Conservation (phyloP, 1,139 yeast genomes). For the Hanseniaspora sp. region DNA sequence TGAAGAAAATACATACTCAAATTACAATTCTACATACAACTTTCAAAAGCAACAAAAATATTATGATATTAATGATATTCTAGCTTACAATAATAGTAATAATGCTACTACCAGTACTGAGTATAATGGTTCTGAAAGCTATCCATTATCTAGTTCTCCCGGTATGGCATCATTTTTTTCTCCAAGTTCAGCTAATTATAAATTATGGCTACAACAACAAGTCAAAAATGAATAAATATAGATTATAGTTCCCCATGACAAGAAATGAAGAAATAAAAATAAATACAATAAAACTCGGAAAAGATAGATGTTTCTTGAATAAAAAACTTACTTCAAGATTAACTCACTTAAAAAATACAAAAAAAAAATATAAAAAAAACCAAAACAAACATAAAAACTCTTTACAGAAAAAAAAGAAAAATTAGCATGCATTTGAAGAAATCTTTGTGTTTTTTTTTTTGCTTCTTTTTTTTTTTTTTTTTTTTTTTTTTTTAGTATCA, state of each 20-base stretch:
- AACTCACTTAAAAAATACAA: not conserved
- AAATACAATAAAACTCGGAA: not conserved
- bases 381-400: not conserved
- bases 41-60: not conserved
- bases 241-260: not conserved
- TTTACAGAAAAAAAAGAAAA: not conserved
- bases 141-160: constrained; percentile 1
- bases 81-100: constrained; percentile 1
- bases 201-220: constrained; percentile 13
- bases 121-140: not conserved
- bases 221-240: not conserved
- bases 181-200: constrained; percentile 11
- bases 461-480: not conserved
- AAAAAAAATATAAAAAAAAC: not conserved
- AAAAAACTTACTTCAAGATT: too few species aligned
- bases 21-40: not conserved
- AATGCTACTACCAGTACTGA: not conserved
- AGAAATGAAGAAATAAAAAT: not conserved
- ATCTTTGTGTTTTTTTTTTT: not conserved
- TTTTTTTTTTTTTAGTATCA: too few species aligned
- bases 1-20: not conserved
- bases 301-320: not conserved
- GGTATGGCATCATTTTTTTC: not conserved
- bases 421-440: not conserved
- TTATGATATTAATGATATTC: constrained; percentile 10